Conservation (phyloP, 2,329 filamentous ascomycete species). For the Aureobasidium sp. region DNA sequence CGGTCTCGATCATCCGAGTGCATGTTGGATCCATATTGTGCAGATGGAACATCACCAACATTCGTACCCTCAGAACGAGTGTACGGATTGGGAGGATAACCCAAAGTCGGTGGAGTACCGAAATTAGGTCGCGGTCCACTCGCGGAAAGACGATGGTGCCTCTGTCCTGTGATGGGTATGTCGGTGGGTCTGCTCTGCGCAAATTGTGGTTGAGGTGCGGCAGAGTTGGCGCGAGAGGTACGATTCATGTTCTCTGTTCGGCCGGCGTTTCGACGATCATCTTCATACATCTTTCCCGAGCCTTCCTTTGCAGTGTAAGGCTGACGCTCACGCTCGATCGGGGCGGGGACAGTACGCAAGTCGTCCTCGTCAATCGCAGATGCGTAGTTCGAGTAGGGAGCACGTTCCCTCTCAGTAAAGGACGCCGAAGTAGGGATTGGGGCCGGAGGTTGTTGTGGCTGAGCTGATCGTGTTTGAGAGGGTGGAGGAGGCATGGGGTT, state of each 20-base stretch:
- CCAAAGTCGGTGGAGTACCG: conserved; percentile 4
- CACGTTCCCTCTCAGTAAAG: conserved; percentile 43
- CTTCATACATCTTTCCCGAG: conserved; percentile 62
- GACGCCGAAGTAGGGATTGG: conserved; percentile 22
- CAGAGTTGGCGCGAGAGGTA: conserved; percentile 21
- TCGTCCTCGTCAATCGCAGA: conserved; percentile 40
- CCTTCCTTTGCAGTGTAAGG: conserved; percentile 69
- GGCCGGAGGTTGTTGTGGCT: conserved; percentile 16
- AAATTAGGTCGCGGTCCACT: conserved; percentile 8
- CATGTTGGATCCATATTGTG: conserved; percentile 25
- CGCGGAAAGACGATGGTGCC: conserved; percentile 22
- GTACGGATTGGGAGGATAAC: conserved; percentile 21
- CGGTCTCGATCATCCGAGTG: conserved; percentile 20
- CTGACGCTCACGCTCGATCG: conserved; percentile 71
- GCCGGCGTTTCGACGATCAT: conserved; percentile 29
- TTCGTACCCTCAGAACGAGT: conserved; percentile 25
- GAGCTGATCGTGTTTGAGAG: conserved; percentile 14
- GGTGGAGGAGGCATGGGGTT: conserved; percentile 39
- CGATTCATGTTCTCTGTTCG: conserved; percentile 19
- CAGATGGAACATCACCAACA: conserved; percentile 22
- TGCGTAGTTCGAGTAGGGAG: conserved; percentile 41
- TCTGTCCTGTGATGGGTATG: conserved; percentile 15
- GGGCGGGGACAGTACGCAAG: conserved; percentile 45
- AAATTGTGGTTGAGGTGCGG: conserved; percentile 18
- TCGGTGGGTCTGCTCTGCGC: conserved; percentile 21